Conservation (phyloP, 352 stramenopile genomes). For the Phytophthora cryptogea region DNA sequence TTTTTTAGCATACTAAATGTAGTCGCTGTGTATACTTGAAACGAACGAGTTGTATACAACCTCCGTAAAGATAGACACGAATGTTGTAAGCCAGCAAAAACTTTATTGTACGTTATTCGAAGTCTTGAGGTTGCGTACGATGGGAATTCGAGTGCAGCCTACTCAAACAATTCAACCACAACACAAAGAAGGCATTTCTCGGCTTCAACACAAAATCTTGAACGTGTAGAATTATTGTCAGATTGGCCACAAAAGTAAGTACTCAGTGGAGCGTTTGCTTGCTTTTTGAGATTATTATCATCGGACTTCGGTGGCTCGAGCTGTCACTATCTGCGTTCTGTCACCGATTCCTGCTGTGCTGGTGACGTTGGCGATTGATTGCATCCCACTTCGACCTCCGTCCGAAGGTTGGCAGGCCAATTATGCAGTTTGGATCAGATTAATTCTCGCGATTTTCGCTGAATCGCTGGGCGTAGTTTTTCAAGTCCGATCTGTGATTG, state of each 20-base stretch:
- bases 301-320: not conserved
- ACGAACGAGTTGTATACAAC: too few species aligned
- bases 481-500: conserved; percentile 15
- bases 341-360: conserved; percentile 19
- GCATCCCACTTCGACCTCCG: conserved; percentile 23
- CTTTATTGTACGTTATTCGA: too few species aligned
- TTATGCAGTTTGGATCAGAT: conserved; percentile 20
- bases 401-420: conserved; percentile 20
- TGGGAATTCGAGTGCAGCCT: too few species aligned
- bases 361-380: conserved; percentile 16
- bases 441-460: conserved; percentile 10
- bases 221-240: conserved; percentile 6
- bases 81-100: too few species aligned
- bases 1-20: too few species aligned
- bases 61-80: too few species aligned
- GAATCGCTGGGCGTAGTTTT: conserved; percentile 9
- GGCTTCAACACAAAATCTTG: not conserved
- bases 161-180: too few species aligned
- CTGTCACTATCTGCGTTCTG: not conserved
- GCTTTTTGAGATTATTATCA: conserved; percentile 6
- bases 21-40: too few species aligned
- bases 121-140: too few species aligned
- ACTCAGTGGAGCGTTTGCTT: conserved; percentile 5
- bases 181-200: not conserved
- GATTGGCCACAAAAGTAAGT: conserved; percentile 19